Conservation (phyloP, 1,284 basidiomycete genomes). For the Ganoderma multipileum region DNA sequence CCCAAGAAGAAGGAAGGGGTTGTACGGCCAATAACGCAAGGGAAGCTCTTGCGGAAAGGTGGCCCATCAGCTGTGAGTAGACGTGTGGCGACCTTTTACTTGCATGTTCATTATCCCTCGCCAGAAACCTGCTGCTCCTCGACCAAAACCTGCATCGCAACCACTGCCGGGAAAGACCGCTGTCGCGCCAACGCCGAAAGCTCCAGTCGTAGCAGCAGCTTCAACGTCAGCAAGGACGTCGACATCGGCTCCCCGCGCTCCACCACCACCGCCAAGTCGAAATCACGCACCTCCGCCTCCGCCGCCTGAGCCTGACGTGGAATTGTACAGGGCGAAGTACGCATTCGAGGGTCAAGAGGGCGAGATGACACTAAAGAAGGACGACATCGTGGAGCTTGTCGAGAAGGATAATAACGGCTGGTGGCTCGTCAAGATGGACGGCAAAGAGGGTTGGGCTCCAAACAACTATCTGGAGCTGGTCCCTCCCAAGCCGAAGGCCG, state of each 20-base stretch:
- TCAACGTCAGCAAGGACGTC: slow-evolving; percentile 30
- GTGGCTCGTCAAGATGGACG: slow-evolving; percentile 94
- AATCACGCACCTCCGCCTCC: slow-evolving; percentile 55
- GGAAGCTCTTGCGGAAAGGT: slow-evolving; percentile 81
- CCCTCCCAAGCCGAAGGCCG: slow-evolving; percentile 63
- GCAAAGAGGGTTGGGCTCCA: slow-evolving; percentile 93
- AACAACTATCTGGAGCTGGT: slow-evolving; percentile 91
- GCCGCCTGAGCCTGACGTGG: slow-evolving; percentile 69
- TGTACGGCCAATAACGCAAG: slow-evolving; percentile 84
- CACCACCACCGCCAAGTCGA: slow-evolving; percentile 62
- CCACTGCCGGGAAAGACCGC: slow-evolving; percentile 62
- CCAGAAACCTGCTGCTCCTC: slow-evolving; percentile 47
- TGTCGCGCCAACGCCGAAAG: slow-evolving; percentile 39
- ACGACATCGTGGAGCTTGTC: slow-evolving; percentile 90
- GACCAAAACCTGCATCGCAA: slow-evolving; percentile 63
- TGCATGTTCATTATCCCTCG: neutral
- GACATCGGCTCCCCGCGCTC: slow-evolving; percentile 41
- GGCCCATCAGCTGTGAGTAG: slow-evolving; percentile 68
- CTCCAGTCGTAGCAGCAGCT: slow-evolving; percentile 32
- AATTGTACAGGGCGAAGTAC: slow-evolving; percentile 87
- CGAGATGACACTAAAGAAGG: slow-evolving; percentile 91
- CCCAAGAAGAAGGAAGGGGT: slow-evolving; percentile 88
- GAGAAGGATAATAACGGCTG: slow-evolving; percentile 96
- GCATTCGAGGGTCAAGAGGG: slow-evolving; percentile 91
- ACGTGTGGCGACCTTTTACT: slow-evolving; percentile 13